Evolutionary conservation across 2,329 filamentous ascomycete genomes (phyloP).

Genomic region (Cercospora nicotianae): DNA sequence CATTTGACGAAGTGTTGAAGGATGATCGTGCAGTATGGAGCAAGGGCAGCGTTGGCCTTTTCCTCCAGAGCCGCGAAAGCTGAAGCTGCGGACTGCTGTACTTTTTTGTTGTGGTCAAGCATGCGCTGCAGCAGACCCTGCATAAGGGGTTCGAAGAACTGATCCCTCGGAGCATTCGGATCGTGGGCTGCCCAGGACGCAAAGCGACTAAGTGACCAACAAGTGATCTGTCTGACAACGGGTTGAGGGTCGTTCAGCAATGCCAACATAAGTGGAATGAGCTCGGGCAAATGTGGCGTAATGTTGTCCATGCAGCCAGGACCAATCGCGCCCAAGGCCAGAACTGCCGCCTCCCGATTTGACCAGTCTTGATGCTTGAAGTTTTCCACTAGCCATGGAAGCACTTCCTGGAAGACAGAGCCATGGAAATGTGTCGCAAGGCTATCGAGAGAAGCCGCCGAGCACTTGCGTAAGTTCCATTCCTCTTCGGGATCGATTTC

Average conservation of each 20-base stretch:
- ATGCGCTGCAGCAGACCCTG: constrained; percentile 91
- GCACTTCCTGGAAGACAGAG: constrained; percentile 83
- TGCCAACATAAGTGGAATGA: constrained; percentile 86
- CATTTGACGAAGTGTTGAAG: constrained; percentile 89
- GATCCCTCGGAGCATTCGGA: constrained; percentile 64
- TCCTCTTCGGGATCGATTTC: constrained; percentile 78
- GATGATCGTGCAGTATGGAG: constrained; percentile 85
- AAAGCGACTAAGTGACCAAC: constrained; percentile 94
- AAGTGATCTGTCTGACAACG: constrained; percentile 93
- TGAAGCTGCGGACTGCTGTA: constrained; percentile 93
- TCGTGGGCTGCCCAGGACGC: constrained; percentile 87
- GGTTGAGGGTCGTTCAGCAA: constrained; percentile 82
- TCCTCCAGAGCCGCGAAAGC: constrained; percentile 96
- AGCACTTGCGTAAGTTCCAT: constrained; percentile 97
- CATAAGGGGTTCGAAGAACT: constrained; percentile 94
- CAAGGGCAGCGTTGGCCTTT: constrained; percentile 76
- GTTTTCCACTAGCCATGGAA: constrained; percentile 90
- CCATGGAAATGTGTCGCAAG: constrained; percentile 88
- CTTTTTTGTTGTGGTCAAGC: constrained; percentile 96
- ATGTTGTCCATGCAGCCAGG: constrained; percentile 92
- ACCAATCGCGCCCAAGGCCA: constrained; percentile 90
- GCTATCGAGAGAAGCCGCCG: constrained; percentile 89
- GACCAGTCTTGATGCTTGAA: constrained; percentile 88
- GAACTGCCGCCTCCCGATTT: constrained; percentile 86
- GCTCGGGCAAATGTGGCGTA: constrained; percentile 82